Conservation (phyloP, 805 yeast species). For the Metschnikowia colocasiae region DNA sequence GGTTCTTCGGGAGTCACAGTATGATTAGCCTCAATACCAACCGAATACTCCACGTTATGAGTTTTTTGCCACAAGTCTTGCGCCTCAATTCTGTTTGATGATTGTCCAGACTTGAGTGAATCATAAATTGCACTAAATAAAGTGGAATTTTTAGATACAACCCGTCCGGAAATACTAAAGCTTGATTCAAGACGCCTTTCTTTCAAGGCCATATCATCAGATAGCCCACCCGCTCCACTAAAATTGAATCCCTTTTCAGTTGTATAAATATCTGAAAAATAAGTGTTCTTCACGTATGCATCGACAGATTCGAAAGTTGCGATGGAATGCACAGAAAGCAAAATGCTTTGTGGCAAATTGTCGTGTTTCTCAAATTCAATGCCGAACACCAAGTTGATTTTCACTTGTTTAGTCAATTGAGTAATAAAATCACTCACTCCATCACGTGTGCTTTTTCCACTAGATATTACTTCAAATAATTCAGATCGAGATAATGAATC, state of each 20-base stretch:
- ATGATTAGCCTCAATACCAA: neutral
- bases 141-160: conserved; percentile 62
- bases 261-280: conserved; percentile 4
- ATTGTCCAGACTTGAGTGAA: conserved; percentile 37
- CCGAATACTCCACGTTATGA: conserved; percentile 48
- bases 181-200: conserved; percentile 33
- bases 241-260: neutral
- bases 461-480: conserved; percentile 58
- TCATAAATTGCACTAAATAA: conserved; percentile 71
- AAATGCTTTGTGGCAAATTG: conserved; percentile 27
- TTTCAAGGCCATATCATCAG: neutral
- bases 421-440: conserved; percentile 41
- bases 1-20: neutral
- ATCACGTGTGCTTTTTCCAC: conserved; percentile 30
- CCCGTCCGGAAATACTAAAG: conserved; percentile 55
- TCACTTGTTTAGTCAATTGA: conserved; percentile 69
- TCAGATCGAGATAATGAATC: conserved; percentile 73
- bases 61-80: conserved; percentile 54
- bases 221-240: neutral
- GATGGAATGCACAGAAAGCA: conserved; percentile 54
- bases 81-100: conserved; percentile 40
- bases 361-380: conserved; percentile 9
- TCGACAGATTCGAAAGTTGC: conserved; percentile 56
- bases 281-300: conserved; percentile 33
- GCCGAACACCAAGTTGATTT: conserved; percentile 44